Base-by-base conservation (phyloP, 2,329 filamentous ascomycete species). In the Aspergillus quadricinctus region DNA sequence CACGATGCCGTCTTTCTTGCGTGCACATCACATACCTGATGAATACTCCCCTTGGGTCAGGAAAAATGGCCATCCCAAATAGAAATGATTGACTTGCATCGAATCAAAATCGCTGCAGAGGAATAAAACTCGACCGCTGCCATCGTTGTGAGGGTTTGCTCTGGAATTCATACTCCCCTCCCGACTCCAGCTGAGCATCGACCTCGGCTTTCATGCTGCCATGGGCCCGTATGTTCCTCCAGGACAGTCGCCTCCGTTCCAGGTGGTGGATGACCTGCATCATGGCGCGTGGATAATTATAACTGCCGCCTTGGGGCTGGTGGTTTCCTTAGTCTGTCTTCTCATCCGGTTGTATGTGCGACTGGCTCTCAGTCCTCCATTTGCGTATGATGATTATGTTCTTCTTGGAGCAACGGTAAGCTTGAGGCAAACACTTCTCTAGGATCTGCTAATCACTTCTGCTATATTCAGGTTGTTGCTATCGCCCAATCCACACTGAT, bases 251-350 rank as follows among this genome's bases (percentile, higher is more conserved):
- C 69, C 69, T 46, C 72, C 71, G 46, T 71, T 74, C 43, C 68
- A 74, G 55, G 67, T 72, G 23, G 69, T 77, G n/a, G 73, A 74
- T 50, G 66, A 69, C 21, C 59, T 62, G 31, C 75, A 77, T 56
- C 72, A 75, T 62, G 72, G 71, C 10, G 74, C 72, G 10, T 67
- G 69, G 60, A 64, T 77, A 10, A 72, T 76, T 19, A 72, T 77
- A 37, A 66, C 69, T 8, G 66, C 67, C 5, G 72, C 73, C 9
- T 52, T 77, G n/a, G 72, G 73, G 2, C 63, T 76, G 52, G 66
- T 68, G 14, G 56, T 73, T 6, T 69, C 73, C 37, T 57, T 76
- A 23, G 64, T 72, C 9, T 69, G 70, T 50, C 68, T 75, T 19
- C 54, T 69, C 8, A 73, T 75, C 19, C 65, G 74, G 25, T 58